Conservation (phyloP, 2,329 filamentous ascomycete genomes). For the Alternaria conjuncta region DNA sequence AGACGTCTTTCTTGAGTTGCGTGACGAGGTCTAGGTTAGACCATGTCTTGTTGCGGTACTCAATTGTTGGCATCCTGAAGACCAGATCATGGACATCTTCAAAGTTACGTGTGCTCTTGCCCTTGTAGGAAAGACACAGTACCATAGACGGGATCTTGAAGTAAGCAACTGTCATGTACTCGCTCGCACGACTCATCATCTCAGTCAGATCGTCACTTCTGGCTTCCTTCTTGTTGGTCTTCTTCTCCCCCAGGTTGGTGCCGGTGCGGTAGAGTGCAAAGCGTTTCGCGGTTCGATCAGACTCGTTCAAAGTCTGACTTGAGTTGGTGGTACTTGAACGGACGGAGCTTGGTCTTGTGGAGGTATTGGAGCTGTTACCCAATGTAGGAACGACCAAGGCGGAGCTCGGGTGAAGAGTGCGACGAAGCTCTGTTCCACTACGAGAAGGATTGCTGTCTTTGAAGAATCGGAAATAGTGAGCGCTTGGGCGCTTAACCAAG, state of each 20-base stretch:
- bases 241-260: slow-evolving; percentile 53
- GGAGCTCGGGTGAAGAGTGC: slow-evolving; percentile 39
- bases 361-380: slow-evolving; percentile 11
- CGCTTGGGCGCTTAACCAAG: slow-evolving; percentile 32
- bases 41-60: slow-evolving; percentile 99
- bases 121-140: slow-evolving; percentile 94
- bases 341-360: slow-evolving; percentile 38
- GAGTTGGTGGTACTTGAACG: slow-evolving; percentile 35
- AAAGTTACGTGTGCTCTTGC: slow-evolving; percentile 91
- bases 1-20: slow-evolving; percentile 91
- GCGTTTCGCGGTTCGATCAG: slow-evolving; percentile 46
- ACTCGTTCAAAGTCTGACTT: slow-evolving; percentile 33
- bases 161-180: slow-evolving; percentile 96
- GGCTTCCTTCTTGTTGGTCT: slow-evolving; percentile 60
- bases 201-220: slow-evolving; percentile 88
- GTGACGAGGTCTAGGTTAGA: slow-evolving; percentile 94
- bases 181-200: slow-evolving; percentile 94
- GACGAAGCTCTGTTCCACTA: slow-evolving; percentile 39
- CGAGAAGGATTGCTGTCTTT: slow-evolving; percentile 38
- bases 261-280: slow-evolving; percentile 50
- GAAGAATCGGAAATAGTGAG: slow-evolving; percentile 47
- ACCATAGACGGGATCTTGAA: slow-evolving; percentile 96
- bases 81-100: slow-evolving; percentile 98
- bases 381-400: slow-evolving; percentile 19
- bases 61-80: slow-evolving; percentile 90